Conservation (phyloP, 148 eudicot species). For the Amaranthus hypochondriacus region DNA sequence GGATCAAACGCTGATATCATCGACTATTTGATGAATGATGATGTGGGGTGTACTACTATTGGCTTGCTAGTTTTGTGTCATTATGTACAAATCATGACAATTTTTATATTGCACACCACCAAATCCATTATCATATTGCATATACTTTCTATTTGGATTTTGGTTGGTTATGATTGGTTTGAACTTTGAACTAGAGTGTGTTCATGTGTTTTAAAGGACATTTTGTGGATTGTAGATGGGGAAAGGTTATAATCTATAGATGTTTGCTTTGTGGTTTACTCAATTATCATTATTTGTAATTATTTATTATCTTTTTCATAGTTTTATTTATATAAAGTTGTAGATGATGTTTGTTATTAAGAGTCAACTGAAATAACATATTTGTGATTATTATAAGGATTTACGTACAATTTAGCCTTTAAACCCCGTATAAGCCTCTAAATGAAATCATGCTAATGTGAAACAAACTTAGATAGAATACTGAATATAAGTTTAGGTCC, state of each 20-base stretch:
- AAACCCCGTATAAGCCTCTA: too few relatives aligned
- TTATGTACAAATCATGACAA: slow-evolving; percentile 25
- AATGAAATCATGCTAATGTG: too few relatives aligned
- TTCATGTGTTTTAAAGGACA: not conserved
- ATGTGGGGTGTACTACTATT: slow-evolving; percentile 1
- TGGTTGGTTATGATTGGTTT: slow-evolving; percentile 26
- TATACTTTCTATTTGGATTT: slow-evolving; percentile 1
- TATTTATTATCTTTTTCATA: not conserved
- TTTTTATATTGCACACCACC: slow-evolving; percentile 13
- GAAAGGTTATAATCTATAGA: not conserved
- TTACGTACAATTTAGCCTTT: too few relatives aligned
- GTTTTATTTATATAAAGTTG: not conserved
- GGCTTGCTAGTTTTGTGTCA: slow-evolving; percentile 12
- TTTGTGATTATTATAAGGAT: not conserved
- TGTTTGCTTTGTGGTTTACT: not conserved
- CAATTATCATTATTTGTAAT: not conserved
- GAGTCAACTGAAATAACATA: too few relatives aligned
- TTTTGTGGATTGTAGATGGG: not conserved
- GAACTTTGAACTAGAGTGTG: slow-evolving; percentile 1
- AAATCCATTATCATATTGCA: slow-evolving; percentile 15
- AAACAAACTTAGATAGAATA: not conserved
- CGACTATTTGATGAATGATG: not conserved
- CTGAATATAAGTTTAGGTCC: slow-evolving; percentile 10
- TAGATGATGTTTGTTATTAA: not conserved
- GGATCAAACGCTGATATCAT: too few relatives aligned